phyloP scores from a whole-genome alignment of 805 yeast genomes.

The Ogataea sp. region DNA sequence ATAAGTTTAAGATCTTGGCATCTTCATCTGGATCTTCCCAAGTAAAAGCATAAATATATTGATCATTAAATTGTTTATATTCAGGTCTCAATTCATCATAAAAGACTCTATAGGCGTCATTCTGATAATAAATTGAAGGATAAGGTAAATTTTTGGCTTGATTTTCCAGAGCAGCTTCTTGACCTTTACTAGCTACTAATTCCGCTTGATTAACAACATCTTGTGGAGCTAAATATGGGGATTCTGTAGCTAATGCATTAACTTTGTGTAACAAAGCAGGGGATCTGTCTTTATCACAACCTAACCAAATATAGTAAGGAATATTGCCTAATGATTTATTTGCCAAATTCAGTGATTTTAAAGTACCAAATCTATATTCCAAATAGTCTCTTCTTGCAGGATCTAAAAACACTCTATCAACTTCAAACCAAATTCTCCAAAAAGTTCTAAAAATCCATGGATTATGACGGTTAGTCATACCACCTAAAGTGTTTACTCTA shows the following conservation, averaged over 20 bases:
- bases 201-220: conserved; percentile 18
- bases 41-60: conserved; percentile 80
- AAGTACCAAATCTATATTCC: conserved; percentile 75
- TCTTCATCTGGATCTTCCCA: conserved; percentile 91
- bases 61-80: conserved; percentile 65
- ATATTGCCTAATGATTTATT: conserved; percentile 62
- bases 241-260: conserved; percentile 71
- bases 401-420: conserved; percentile 72
- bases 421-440: conserved; percentile 86
- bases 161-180: conserved; percentile 65
- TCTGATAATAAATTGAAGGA: conserved; percentile 76
- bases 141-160: conserved; percentile 60
- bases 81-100: conserved; percentile 64
- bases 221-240: conserved; percentile 70
- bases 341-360: conserved; percentile 63
- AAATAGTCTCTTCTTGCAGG: conserved; percentile 76
- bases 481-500: conserved; percentile 68
- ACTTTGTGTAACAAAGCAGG: conserved; percentile 43
- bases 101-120: conserved; percentile 70
- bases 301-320: conserved; percentile 81
- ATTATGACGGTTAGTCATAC: conserved; percentile 59
- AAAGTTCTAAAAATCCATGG: conserved; percentile 75
- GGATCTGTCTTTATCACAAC: conserved; percentile 54
- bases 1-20: conserved; percentile 52
- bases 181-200: conserved; percentile 53